Conservation (phyloP, 2,329 filamentous ascomycete genomes). For the Mycosphaerella sp. region DNA sequence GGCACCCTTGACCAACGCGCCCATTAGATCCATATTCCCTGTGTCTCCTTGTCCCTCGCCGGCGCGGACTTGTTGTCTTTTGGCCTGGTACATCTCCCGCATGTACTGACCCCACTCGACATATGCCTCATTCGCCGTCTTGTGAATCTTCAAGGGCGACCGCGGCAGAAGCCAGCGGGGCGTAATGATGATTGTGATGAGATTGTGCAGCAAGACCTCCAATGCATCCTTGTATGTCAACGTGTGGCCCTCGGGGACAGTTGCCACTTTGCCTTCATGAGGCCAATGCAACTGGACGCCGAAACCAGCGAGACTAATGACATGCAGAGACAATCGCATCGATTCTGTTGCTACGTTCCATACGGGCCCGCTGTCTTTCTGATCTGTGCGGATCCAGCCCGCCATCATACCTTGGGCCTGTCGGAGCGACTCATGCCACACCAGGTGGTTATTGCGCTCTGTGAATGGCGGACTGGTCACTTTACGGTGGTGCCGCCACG, state of each 20-base stretch:
- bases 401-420: conserved; percentile 59
- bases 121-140: conserved; percentile 49
- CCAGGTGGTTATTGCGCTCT: conserved; percentile 64
- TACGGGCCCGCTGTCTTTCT: conserved; percentile 44
- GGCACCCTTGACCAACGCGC: conserved; percentile 46
- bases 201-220: conserved; percentile 54
- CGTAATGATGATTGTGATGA: conserved; percentile 55
- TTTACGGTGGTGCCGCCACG: conserved; percentile 69
- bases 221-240: conserved; percentile 62
- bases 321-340: conserved; percentile 55
- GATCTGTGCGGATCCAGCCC: conserved; percentile 48
- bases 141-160: conserved; percentile 49
- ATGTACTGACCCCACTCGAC: conserved; percentile 63
- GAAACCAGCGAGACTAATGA: conserved; percentile 66
- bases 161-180: conserved; percentile 51
- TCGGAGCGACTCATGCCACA: conserved; percentile 56
- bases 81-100: conserved; percentile 59
- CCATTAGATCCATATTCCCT: conserved; percentile 49
- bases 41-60: conserved; percentile 34
- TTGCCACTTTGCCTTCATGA: conserved; percentile 44
- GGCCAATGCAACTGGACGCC: conserved; percentile 53
- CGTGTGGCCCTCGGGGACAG: conserved; percentile 46
- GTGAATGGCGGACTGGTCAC: conserved; percentile 66
- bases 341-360: conserved; percentile 56
- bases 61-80: conserved; percentile 44